Conservation (phyloP, 352 stramenopile genomes). For the Thalassiosira hispida region DNA sequence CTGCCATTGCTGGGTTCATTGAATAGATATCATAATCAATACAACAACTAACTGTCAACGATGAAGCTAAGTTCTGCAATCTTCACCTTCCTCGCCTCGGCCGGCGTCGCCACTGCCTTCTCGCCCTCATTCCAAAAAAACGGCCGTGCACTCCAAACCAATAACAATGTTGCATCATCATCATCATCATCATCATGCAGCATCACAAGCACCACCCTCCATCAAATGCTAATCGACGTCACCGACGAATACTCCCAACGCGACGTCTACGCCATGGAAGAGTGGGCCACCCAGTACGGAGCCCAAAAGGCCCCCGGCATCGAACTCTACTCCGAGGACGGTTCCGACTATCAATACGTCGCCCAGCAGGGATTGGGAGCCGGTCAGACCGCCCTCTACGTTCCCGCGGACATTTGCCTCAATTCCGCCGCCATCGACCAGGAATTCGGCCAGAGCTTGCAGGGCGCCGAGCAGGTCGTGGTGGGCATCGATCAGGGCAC, state of each 20-base stretch:
- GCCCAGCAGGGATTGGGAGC: conserved; percentile 17
- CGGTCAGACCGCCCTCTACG: conserved; percentile 38
- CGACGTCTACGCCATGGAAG: conserved; percentile 50
- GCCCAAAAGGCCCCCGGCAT: conserved; percentile 33
- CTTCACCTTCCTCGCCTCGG: background rate
- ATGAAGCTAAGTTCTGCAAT: conserved; percentile 2
- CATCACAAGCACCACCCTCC: background rate
- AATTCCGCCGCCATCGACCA: conserved; percentile 1
- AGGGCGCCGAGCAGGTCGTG: conserved; percentile 15
- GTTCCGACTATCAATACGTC: conserved; percentile 30
- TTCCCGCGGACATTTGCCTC: conserved; percentile 50
- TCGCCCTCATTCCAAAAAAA: background rate
- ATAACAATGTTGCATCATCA: no score
- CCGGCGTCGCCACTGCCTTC: conserved; percentile 7
- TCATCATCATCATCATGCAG: no score
- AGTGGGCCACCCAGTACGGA: conserved; percentile 41
- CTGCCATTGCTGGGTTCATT: no score
- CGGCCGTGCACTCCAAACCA: background rate
- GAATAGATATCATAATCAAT: no score
- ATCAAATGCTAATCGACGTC: conserved; percentile 20
- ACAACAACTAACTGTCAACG: no score
- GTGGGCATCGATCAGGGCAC: conserved; percentile 29
- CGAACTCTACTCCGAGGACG: conserved; percentile 30
- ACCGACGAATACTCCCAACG: conserved; percentile 25
- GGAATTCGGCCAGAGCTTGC: conserved; percentile 42